Percentiles rank a stretch among this genome's conserved stretches.
Conservation (phyloP, 2,329 filamentous ascomycete species). For the Fusarium sp. region DNA sequence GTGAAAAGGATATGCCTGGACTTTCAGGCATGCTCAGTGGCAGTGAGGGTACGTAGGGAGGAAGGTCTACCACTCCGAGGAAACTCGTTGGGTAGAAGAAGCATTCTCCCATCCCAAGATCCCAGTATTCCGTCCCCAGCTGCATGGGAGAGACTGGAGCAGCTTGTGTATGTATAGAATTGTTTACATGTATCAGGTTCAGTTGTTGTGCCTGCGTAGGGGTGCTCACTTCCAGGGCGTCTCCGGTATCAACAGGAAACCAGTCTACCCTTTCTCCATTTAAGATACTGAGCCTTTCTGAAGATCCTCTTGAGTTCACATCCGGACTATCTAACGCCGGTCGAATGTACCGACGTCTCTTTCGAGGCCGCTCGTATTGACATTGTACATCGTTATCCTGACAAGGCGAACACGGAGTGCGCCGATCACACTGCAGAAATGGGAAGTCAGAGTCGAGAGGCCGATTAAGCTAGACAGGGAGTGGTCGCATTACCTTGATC, state of each 20-base stretch:
- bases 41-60: rapidly evolving
- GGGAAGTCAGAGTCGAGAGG: not conserved
- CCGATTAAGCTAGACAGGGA: not conserved
- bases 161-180: not conserved
- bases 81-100: not conserved
- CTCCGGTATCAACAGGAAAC: not conserved
- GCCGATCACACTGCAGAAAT: not conserved
- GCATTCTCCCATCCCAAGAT: not conserved
- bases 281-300: not conserved
- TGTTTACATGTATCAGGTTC: rapidly evolving
- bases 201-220: not conserved
- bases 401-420: not conserved
- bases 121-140: not conserved
- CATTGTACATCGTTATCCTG: not conserved
- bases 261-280: not conserved
- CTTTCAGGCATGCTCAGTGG: rapidly evolving
- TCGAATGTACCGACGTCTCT: not conserved
- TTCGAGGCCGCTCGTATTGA: not conserved
- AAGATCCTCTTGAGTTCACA: not conserved
- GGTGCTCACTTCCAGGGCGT: not conserved
- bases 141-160: too few relatives aligned
- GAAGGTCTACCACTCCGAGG: not conserved
- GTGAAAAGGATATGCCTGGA: rapidly evolving
- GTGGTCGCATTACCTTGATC: not conserved
- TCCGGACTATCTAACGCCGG: not conserved